Conservation (phyloP, 2,329 filamentous ascomycete species). For the Coleophoma eucalyptorum region DNA sequence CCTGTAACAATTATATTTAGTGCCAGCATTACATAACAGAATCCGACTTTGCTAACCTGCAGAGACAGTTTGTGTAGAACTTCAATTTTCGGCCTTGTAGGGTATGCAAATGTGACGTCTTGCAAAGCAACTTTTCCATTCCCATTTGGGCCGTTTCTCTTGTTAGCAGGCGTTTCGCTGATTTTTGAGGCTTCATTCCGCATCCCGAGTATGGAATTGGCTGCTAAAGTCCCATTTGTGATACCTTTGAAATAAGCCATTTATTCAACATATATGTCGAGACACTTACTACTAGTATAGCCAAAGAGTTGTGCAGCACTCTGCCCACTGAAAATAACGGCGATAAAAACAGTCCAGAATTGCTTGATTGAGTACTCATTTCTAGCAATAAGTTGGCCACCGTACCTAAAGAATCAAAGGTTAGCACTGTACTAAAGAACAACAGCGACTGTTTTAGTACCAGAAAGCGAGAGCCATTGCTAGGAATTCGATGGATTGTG, state of each 20-base stretch:
- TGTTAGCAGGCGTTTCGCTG: not conserved
- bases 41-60: slow-evolving; percentile 47
- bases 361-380: slow-evolving; percentile 32
- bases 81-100: slow-evolving; percentile 44
- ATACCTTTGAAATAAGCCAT: too few relatives aligned
- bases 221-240: slow-evolving; percentile 44
- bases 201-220: slow-evolving; percentile 48
- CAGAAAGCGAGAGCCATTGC: slow-evolving; percentile 29
- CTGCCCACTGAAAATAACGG: slow-evolving; percentile 30
- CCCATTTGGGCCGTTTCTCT: not conserved
- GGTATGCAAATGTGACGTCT: slow-evolving; percentile 61
- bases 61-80: slow-evolving; percentile 57
- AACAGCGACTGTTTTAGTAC: slow-evolving; percentile 3
- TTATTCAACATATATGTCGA: too few relatives aligned
- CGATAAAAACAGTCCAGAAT: slow-evolving; percentile 48
- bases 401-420: slow-evolving; percentile 18
- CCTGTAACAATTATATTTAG: too few relatives aligned
- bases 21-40: too few relatives aligned
- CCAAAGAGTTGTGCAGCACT: not conserved
- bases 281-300: not conserved
- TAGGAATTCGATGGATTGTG: slow-evolving; percentile 1
- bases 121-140: slow-evolving; percentile 33
- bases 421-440: not conserved
- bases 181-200: slow-evolving; percentile 23
- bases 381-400: slow-evolving; percentile 32